Evolutionary conservation across 495 filamentous ascomycete genomes (phyloP).

Genomic region (Trichoderma orchidacearum): DNA sequence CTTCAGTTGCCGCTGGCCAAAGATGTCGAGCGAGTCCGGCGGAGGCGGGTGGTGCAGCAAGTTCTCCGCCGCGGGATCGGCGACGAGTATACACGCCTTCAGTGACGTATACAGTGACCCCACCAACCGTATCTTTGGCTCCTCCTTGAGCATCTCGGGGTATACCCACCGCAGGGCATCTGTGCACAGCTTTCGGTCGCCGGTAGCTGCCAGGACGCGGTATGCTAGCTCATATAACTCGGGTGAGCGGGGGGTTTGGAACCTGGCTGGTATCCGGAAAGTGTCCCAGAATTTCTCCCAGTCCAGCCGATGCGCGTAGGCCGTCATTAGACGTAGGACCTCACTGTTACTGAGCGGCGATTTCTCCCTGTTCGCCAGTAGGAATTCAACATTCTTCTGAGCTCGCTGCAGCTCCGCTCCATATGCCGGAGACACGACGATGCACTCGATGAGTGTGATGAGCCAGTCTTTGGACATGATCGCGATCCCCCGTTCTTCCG

Average conservation of each 20-base stretch:
- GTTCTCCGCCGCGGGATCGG: constrained; percentile 29
- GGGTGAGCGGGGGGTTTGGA: constrained; percentile 32
- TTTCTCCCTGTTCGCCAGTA: constrained; percentile 10
- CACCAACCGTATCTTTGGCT: constrained; percentile 34
- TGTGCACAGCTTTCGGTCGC: constrained; percentile 30
- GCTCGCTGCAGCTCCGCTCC: constrained; percentile 5
- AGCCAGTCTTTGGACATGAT: constrained; percentile 23
- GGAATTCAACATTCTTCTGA: constrained; percentile 12
- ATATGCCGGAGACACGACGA: constrained; percentile 2
- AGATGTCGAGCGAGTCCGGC: background rate
- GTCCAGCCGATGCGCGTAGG: constrained; percentile 22
- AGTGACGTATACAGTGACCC: constrained; percentile 23
- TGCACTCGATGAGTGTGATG: constrained; percentile 21
- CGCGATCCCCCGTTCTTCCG: constrained; percentile 21
- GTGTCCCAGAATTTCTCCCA: constrained; percentile 47
- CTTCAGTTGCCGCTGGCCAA: background rate
- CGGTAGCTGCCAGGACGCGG: constrained; percentile 30
- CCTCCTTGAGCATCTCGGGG: constrained; percentile 45
- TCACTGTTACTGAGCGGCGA: constrained; percentile 32
- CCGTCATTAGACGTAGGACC: constrained; percentile 31
- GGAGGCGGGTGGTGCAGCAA: background rate
- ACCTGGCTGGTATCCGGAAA: constrained; percentile 43
- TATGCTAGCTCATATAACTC: constrained; percentile 46
- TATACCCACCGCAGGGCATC: constrained; percentile 35
- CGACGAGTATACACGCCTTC: constrained; percentile 36